Conservation (phyloP, 345 rosid genomes). For the Ceriops zippeliana region DNA sequence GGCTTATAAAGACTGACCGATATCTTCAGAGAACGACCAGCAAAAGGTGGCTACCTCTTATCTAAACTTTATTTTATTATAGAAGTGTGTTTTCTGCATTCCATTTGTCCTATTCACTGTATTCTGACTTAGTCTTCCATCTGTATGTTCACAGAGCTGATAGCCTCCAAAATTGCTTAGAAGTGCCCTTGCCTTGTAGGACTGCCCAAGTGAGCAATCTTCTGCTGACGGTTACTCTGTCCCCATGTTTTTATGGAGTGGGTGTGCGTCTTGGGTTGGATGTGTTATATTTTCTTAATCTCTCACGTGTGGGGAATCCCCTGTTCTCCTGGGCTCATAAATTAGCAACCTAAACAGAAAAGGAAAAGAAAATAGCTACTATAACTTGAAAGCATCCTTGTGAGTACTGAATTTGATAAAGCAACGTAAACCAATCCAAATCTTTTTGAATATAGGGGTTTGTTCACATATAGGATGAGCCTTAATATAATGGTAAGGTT, state of each 20-base stretch:
- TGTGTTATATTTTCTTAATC: background rate
- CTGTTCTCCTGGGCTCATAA: background rate
- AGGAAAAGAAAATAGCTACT: no score
- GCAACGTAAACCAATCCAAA: no score
- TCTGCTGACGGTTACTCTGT: conserved; percentile 6
- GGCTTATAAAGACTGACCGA: conserved; percentile 46
- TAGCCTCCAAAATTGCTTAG: conserved; percentile 69
- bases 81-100: conserved; percentile 10
- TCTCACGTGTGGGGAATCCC: background rate
- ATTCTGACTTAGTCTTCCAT: conserved; percentile 10
- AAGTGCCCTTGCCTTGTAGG: conserved; percentile 75
- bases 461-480: no score
- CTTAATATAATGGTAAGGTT: no score
- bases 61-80: background rate
- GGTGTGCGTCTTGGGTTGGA: background rate
- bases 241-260: background rate
- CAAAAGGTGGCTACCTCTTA: conserved; percentile 42
- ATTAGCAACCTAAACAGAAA: background rate
- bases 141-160: conserved; percentile 54
- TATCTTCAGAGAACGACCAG: conserved; percentile 64
- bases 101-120: conserved; percentile 4
- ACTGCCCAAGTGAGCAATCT: conserved; percentile 74
- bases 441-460: no score
- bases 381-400: no score
- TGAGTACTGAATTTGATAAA: no score